Percentiles rank a stretch among this genome's conserved stretches.
These are phyloP conservation scores for Euclidium syriacum DNA, from an alignment of 345 rosid genomes.

Conservation along the genomic window DNA sequence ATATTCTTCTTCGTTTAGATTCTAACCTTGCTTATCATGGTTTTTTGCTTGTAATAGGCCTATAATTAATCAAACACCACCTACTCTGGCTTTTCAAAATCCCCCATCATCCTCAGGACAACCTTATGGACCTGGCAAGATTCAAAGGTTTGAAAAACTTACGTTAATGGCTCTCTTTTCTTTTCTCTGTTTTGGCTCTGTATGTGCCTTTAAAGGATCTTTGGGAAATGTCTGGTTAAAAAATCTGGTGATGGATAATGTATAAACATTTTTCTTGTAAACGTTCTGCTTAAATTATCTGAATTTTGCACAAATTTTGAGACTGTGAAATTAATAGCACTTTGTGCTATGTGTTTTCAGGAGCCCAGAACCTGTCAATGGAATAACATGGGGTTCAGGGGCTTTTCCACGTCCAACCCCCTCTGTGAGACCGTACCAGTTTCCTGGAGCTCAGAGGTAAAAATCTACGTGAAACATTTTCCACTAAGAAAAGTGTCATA, in stretches of 20 bases:
- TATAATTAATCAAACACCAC: constrained; percentile 11
- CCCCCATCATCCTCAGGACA: constrained; percentile 27
- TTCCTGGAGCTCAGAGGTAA: constrained; percentile 31
- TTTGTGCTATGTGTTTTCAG: constrained; percentile 20
- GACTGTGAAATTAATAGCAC: not conserved
- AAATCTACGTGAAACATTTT: not conserved
- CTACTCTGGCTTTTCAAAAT: constrained; percentile 33
- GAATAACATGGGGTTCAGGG: constrained; percentile 15
- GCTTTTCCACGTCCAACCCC: constrained; percentile 26
- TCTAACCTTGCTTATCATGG: not conserved
- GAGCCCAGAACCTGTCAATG: constrained; percentile 13
- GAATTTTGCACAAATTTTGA: constrained; percentile 10
- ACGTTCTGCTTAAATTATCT: not conserved
- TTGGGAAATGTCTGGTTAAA: not conserved
- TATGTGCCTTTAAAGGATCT: not conserved
- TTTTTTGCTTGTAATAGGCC: constrained; percentile 13
- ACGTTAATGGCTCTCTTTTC: not conserved
- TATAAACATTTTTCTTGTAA: not conserved
- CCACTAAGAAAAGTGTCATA: not conserved
- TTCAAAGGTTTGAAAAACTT: constrained; percentile 30
- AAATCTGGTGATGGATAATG: not conserved
- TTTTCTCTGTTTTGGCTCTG: not conserved
- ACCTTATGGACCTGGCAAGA: constrained; percentile 25
- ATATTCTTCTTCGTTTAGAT: not conserved
- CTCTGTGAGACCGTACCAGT: constrained; percentile 30